Percentiles rank a stretch among this genome's conserved stretches.
These are phyloP conservation scores for Podospora tetraspora DNA, from an alignment of 495 filamentous ascomycete species.

Conservation along the genomic window DNA sequence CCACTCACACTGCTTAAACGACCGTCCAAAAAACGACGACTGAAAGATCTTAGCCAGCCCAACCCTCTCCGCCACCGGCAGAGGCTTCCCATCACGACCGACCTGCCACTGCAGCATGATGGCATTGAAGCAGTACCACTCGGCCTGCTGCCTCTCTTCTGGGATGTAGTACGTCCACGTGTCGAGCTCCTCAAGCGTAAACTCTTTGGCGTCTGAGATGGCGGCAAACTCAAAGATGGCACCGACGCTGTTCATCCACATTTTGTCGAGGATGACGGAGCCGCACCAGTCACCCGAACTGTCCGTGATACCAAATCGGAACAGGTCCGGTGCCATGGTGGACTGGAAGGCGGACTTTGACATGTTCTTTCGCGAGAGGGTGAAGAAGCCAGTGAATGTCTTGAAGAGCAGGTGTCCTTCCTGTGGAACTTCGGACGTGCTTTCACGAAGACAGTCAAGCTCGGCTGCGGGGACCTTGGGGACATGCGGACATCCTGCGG, in stretches of 20 bases:
- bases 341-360: not conserved
- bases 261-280: not conserved
- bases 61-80: not conserved
- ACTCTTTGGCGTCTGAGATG: not conserved
- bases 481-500: not conserved
- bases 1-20: not conserved
- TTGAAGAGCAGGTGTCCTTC: not conserved
- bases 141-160: not conserved
- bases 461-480: not conserved
- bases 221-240: not conserved
- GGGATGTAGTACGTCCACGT: slow-evolving; percentile 1
- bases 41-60: slow-evolving; percentile 1
- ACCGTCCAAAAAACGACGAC: not conserved
- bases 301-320: not conserved
- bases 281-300: not conserved
- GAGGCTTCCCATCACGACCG: not conserved
- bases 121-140: slow-evolving; percentile 1
- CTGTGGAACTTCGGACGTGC: not conserved
- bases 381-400: not conserved
- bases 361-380: not conserved
- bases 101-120: not conserved
- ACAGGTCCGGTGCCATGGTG: not conserved
- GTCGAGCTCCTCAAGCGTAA: not conserved
- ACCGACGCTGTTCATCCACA: not conserved
- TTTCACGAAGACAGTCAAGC: not conserved